A percentile compares a stretch with the other conserved stretches of the same genome.
Conservation (phyloP, 164 flowering plant species). For the Euptelea pleiosperma region DNA sequence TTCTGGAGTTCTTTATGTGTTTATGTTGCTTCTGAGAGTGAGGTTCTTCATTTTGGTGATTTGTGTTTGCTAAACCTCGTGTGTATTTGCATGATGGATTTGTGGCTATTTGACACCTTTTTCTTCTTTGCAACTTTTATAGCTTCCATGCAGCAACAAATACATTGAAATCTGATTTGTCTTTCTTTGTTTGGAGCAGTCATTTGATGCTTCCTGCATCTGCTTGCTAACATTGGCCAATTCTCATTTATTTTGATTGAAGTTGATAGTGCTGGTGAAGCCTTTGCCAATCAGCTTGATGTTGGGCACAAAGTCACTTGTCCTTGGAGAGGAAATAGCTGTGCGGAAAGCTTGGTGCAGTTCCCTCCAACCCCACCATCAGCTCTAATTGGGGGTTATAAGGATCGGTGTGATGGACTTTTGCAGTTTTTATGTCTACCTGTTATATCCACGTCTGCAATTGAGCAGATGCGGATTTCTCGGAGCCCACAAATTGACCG, state of each 20-base stretch:
- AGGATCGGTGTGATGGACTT: slow-evolving; percentile 96
- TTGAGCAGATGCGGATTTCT: slow-evolving; percentile 73
- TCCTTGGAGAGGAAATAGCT: slow-evolving; percentile 94
- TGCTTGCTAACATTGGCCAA: slow-evolving; percentile 16
- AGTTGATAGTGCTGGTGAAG: slow-evolving; percentile 70
- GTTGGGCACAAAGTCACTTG: slow-evolving; percentile 62
- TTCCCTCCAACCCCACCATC: slow-evolving; percentile 97
- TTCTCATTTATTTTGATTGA: slow-evolving; percentile 22
- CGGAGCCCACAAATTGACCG: slow-evolving; percentile 71
- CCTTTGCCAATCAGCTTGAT: slow-evolving; percentile 77
- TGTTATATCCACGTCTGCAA: slow-evolving; percentile 63
- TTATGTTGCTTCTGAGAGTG: too few species aligned
- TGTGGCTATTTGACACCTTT: not conserved
- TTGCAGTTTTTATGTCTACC: slow-evolving; percentile 87
- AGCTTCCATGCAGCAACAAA: not conserved
- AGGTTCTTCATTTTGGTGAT: too few species aligned
- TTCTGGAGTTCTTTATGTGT: too few species aligned
- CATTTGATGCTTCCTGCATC: slow-evolving; percentile 1
- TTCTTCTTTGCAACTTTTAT: not conserved
- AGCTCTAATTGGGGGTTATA: slow-evolving; percentile 88
- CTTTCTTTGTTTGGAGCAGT: slow-evolving; percentile 1
- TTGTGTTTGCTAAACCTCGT: too few species aligned
- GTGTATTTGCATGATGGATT: too few species aligned
- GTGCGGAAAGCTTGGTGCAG: slow-evolving; percentile 96
- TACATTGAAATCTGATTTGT: slow-evolving; percentile 2